A percentile compares a stretch with the other conserved stretches of the same genome.
phyloP scores from a whole-genome alignment of 202 grass and related monocot genomes.

The Cymbopogon flexuosus region DNA sequence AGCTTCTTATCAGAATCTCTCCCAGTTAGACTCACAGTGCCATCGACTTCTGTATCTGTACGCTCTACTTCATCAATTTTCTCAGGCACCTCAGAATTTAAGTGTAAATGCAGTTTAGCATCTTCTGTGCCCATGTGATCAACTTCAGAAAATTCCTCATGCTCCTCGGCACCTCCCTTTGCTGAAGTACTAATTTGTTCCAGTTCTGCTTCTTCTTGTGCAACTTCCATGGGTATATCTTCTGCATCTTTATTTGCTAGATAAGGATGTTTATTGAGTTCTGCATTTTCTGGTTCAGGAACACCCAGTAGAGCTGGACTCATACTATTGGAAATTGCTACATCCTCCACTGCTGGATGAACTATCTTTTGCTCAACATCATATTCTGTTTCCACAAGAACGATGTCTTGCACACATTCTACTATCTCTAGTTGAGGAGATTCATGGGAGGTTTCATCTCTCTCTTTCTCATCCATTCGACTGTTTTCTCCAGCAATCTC shows the following conservation, averaged over 20 bases:
- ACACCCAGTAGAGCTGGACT: neutral
- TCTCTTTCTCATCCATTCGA: slow-evolving; percentile 24
- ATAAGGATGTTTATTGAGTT: neutral
- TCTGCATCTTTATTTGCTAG: slow-evolving; percentile 21
- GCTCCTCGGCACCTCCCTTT: slow-evolving; percentile 23
- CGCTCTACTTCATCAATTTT: slow-evolving; percentile 1
- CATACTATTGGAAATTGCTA: neutral
- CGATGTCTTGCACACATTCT: slow-evolving; percentile 17
- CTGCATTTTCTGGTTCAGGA: slow-evolving; percentile 1
- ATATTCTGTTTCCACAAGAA: neutral
- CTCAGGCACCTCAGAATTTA: slow-evolving; percentile 17
- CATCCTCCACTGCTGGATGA: neutral
- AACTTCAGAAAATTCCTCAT: slow-evolving; percentile 23
- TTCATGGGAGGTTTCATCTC: slow-evolving; percentile 4
- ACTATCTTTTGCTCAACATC: neutral
- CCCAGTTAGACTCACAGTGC: neutral
- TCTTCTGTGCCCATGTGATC: neutral
- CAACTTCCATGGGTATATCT: slow-evolving; percentile 24
- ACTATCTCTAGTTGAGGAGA: slow-evolving; percentile 6
- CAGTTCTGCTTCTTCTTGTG: neutral
- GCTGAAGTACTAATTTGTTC: slow-evolving; percentile 11
- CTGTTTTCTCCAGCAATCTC: slow-evolving; percentile 24
- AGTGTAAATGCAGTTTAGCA: slow-evolving; percentile 14
- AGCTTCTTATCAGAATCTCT: neutral
- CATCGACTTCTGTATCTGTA: slow-evolving; percentile 9